Evolutionary conservation across 2,329 filamentous ascomycete genomes (phyloP), one percentile per base, ranked within the genome.

Genomic region (Colletotrichum agaves): DNA sequence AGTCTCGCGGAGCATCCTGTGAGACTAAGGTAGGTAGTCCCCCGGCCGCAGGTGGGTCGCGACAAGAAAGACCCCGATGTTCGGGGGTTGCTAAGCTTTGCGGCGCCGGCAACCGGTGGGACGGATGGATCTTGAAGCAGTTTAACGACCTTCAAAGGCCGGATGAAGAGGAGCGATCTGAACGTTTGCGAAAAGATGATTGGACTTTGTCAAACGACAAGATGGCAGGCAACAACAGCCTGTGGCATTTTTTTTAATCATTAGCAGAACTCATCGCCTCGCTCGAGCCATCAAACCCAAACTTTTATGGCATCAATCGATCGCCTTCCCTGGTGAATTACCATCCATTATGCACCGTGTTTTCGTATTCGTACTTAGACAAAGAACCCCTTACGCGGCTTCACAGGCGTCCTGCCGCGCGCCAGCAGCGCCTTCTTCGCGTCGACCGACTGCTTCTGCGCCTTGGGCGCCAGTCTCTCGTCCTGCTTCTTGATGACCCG

Each of bases 401-500:
- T 78, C 15, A 78, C 77, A 5, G 73, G 73, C 23, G 74, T 71
- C 58, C 85, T 78, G 41, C 79, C 79, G 70, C 87, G 81, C 72
- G 73, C 77, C 66, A 88, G 70, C 33, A 89, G 75, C 23, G 76
- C 71, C 62, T 84, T 78, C 77, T 81, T 87, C 17, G 78, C 71
- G 62, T 75, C 78, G 63, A 77, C 76, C 7, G 83, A 74, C 37
- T 81, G 71, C 76, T 82, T 84, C 71, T 78, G 78, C 67, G 73
- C 67, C 77, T 80, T 84, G 23, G 86, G 87, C 59, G 85, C 82
- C 70, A 88, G 76, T 62, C 79, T 79, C 71, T 75, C 72, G 62
- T 87, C 84, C n/a, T 74, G 76, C 72, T 79, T 78, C 61, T 78
- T 78, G 5, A 78, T 76, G 69, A 87, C 83, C 19, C 87, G 78